Evolutionary conservation across 2,329 filamentous ascomycete genomes (phyloP).

Genomic region (Pseudodiploospora longispora): DNA sequence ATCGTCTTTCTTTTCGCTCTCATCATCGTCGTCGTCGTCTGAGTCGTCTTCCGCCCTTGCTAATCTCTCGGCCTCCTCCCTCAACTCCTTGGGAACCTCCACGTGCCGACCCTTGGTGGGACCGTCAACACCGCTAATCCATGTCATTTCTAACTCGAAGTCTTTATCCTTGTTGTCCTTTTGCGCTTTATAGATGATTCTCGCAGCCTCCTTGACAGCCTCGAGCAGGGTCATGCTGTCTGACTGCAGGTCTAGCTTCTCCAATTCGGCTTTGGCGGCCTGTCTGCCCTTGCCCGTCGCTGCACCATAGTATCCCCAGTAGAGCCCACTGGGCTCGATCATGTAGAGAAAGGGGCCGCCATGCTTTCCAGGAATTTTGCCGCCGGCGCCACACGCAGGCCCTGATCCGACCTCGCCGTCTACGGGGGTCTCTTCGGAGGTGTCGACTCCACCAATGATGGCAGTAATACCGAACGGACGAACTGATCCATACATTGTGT

Average conservation of each 20-base stretch:
- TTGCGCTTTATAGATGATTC: slow-evolving; percentile 95
- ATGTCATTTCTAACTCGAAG: slow-evolving; percentile 98
- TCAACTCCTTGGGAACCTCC: slow-evolving; percentile 83
- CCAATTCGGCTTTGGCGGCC: slow-evolving; percentile 93
- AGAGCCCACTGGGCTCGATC: slow-evolving; percentile 94
- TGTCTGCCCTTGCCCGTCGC: slow-evolving; percentile 96
- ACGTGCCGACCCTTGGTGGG: slow-evolving; percentile 89
- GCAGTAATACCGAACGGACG: slow-evolving; percentile 94
- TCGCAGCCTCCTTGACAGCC: slow-evolving; percentile 89
- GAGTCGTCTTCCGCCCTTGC: slow-evolving; percentile 85
- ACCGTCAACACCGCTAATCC: slow-evolving; percentile 79
- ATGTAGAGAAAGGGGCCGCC: slow-evolving; percentile 95
- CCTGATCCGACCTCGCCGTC: slow-evolving; percentile 86
- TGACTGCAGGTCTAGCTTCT: slow-evolving; percentile 85
- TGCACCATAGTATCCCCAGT: slow-evolving; percentile 98
- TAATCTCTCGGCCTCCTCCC: slow-evolving; percentile 85
- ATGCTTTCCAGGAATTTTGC: slow-evolving; percentile 66
- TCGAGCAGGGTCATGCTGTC: slow-evolving; percentile 72
- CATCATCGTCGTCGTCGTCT: slow-evolving; percentile 71
- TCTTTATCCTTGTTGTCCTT: slow-evolving; percentile 99
- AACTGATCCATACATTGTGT: slow-evolving; percentile 94
- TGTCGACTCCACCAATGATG: slow-evolving; percentile 90
- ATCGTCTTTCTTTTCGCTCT: slow-evolving; percentile 44
- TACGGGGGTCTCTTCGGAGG: slow-evolving; percentile 73
- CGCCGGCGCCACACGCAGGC: slow-evolving; percentile 70